Conservation (phyloP, 352 stramenopile genomes). For the Globisporangium orthogonon region DNA sequence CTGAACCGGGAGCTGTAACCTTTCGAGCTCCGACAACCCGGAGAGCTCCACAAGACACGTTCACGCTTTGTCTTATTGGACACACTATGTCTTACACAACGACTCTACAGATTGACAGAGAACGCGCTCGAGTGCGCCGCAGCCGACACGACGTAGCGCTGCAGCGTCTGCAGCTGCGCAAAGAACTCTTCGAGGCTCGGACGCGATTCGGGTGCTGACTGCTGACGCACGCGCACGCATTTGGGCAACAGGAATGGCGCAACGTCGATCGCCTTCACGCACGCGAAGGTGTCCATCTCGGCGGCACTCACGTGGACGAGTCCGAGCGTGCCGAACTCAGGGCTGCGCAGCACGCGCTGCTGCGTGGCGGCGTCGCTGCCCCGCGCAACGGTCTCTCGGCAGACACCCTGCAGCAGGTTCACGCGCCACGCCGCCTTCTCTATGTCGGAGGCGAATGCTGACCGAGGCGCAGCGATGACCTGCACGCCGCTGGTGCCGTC, state of each 20-base stretch:
- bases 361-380: constrained; percentile 1
- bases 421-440: constrained; percentile 37
- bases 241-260: constrained; percentile 37
- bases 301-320: constrained; percentile 37
- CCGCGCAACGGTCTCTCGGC: constrained; percentile 19
- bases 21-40: no score
- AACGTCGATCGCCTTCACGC: constrained; percentile 25
- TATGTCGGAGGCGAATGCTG: constrained; percentile 27
- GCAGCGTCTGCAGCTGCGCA: constrained; percentile 41
- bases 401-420: constrained; percentile 35
- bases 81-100: neutral
- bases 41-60: no score
- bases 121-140: constrained; percentile 27
- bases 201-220: neutral
- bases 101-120: constrained; percentile 15
- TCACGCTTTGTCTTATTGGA: neutral
- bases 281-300: constrained; percentile 21
- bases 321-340: constrained; percentile 27
- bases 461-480: constrained; percentile 29
- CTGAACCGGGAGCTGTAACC: no score
- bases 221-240: constrained; percentile 20
- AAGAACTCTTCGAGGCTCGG: constrained; percentile 54
- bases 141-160: constrained; percentile 28
- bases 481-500: constrained; percentile 15
- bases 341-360: constrained; percentile 14